phyloP scores from a whole-genome alignment of 2,329 filamentous ascomycete species.

The Cadophora malorum region DNA sequence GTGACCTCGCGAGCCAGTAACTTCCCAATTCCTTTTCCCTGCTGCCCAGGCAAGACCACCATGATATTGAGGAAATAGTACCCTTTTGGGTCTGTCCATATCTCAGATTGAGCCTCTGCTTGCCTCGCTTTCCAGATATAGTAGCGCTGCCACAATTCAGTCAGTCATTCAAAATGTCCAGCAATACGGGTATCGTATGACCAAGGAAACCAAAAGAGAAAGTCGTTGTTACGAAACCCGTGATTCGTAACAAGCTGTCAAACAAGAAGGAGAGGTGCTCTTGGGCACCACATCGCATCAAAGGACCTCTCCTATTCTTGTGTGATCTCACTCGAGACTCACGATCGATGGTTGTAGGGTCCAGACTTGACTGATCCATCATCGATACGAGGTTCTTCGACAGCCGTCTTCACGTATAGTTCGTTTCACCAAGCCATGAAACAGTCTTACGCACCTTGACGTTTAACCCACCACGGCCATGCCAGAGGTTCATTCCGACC shows the following conservation, averaged over 20 bases:
- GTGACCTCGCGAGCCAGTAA: conserved; percentile 69
- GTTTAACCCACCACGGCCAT: conserved; percentile 72
- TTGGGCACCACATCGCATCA: not conserved
- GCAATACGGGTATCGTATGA: too few relatives aligned
- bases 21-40: conserved; percentile 71
- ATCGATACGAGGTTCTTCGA: conserved; percentile 4
- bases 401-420: conserved; percentile 13
- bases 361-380: not conserved
- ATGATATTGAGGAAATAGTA: conserved; percentile 83
- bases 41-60: conserved; percentile 68
- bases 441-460: conserved; percentile 52
- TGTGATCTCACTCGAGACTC: conserved; percentile 10
- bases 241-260: not conserved
- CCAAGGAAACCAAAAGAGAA: not conserved
- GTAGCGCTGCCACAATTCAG: conserved; percentile 57
- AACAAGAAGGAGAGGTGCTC: not conserved
- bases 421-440: conserved; percentile 20
- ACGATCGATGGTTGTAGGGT: conserved; percentile 5
- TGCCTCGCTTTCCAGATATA: conserved; percentile 76
- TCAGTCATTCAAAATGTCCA: not conserved
- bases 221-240: not conserved
- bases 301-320: not conserved
- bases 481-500: conserved; percentile 69
- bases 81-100: conserved; percentile 70
- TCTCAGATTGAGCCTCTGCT: conserved; percentile 61